A percentile compares a stretch with the other conserved stretches of the same genome.
Evolutionary conservation across 139 green algal genomes (phyloP).

Genomic region (Tetraselmis striata): DNA sequence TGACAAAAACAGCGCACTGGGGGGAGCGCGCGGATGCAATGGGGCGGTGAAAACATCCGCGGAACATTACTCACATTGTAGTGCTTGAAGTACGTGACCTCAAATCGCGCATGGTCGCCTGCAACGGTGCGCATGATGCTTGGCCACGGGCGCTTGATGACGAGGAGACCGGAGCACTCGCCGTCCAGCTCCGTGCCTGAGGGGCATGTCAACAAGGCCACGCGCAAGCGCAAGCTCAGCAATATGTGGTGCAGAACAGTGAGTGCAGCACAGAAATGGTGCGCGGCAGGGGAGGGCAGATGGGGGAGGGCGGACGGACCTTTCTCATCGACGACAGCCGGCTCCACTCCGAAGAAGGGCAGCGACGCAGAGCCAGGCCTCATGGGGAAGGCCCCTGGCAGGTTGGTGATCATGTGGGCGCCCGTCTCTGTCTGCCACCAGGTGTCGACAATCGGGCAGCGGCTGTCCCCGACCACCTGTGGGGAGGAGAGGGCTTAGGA

Average conservation of each 20-base stretch:
- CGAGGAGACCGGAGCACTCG: slow-evolving; percentile 29
- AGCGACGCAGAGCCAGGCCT: slow-evolving; percentile 85
- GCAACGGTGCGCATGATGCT: slow-evolving; percentile 74
- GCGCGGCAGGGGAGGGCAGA: background rate
- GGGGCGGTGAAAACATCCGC: no score
- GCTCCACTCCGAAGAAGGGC: slow-evolving; percentile 94
- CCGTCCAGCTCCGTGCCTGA: slow-evolving; percentile 17
- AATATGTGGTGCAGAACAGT: background rate
- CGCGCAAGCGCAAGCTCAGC: background rate
- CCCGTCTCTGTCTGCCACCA: slow-evolving; percentile 98
- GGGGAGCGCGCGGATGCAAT: no score
- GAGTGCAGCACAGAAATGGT: slow-evolving; percentile 7
- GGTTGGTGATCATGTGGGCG: slow-evolving; percentile 78
- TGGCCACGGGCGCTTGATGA: slow-evolving; percentile 84
- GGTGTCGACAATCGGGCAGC: slow-evolving; percentile 89
- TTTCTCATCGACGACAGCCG: slow-evolving; percentile 82
- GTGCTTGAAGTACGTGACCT: slow-evolving; percentile 90
- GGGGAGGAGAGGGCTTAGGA: no score
- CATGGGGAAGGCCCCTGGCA: slow-evolving; percentile 66
- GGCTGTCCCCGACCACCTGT: slow-evolving; percentile 37
- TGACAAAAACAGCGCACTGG: no score
- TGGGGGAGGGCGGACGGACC: slow-evolving; percentile 21
- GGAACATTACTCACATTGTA: slow-evolving; percentile 74
- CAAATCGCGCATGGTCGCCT: slow-evolving; percentile 88
- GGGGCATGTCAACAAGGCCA: no score